Base-by-base conservation (phyloP, 306 rosid species). In the Citrullus mucosospermus region DNA sequence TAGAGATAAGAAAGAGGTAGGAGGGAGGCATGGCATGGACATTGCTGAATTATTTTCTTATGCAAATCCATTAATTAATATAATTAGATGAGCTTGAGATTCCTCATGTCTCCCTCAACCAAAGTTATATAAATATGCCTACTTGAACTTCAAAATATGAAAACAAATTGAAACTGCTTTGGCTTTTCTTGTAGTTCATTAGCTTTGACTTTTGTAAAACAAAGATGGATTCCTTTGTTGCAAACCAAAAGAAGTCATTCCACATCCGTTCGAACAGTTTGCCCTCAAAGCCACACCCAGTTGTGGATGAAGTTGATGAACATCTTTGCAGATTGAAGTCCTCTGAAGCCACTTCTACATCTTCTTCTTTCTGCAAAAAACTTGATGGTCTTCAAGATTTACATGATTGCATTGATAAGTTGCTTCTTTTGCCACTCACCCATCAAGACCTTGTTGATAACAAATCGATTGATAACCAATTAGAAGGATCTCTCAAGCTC, bases 241-340 rank as follows among this genome's bases (percentile, higher is more conserved):
- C 15, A 10, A 78, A 62, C 54, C 25, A 53, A 28, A 82, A 58
- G 53, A 67, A 56, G 28, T 69, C 75, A 25, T 62, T 8, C 79
- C 81, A 80, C 60, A 18, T 55, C 6, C 77, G 85, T 12, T 82
- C 80, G 0, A 77, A 82, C 54, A 85, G 84, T 66, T 72, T 85
- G 77, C 80, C 84, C 6, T 63, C 82, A 54, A 73, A 55, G 66
- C 81, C 86, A 41, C 82, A 82, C 50, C 86, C 76, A 2, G 6
- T 85, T 0, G 9, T 79, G 28, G 13, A 62, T 12, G 70, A 78
- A 56, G 82, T 79, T 11, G 82, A 85, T 11, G 82, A 78, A 60
- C 84, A 77, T 18, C 44, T 83, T 48, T 41, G 81, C 82, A 66
- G 79, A 75, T 67, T 82, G 11, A 71, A 43, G 36, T 38, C 50